Evolutionary conservation across 345 rosid genomes (phyloP), one percentile per base, ranked within the genome.

Genomic region (Linum lewisii): DNA sequence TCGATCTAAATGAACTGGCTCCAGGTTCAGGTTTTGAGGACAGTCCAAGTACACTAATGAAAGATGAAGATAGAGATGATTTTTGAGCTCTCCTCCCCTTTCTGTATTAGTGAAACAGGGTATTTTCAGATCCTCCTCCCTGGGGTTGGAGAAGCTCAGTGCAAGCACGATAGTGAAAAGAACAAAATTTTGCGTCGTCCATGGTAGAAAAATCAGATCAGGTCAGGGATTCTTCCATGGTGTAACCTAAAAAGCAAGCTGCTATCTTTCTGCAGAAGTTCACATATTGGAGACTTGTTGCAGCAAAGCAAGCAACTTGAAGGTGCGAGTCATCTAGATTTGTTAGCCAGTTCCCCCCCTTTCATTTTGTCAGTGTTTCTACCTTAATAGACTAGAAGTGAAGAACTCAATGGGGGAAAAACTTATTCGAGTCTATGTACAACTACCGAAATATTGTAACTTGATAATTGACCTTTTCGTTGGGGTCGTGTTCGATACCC

Each of bases 21-120:
- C 95, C 98, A 2, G 90, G 88, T 47, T 82, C 97, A 63, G 90
- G 95, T 65, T 85, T 87, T 66, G 99, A 89, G 54, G 97, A 93
- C 57, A 84, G 92, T 72, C 92, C 88, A 57, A 86, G 81, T 71
- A 71, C 85, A 49, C 66, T 79, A 61, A 60, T 69, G 75, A 89
- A 89, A 81, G 95, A 82, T 64, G 90, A 80, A 29, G 84, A 73
- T 62, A 69, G 74, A 66, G 85, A 75, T 63, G 70, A 70, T 72
- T 82, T 79, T 71, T 89, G 77, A 78, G 76, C 72, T 70, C 60
- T 58, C 67, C 64, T 77, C 49, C 59, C 59, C 69, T 69, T 57
- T 57, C 66, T 42, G 75, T 42, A 42, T 42, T 42, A 42, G 34
- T 29, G 54, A 50, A 72, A 71, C 73, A 70, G 42, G 71, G 56